These are phyloP conservation scores for Termitomyces sp. DNA, from an alignment of 768 basidiomycete genomes.

Conservation along the genomic window DNA sequence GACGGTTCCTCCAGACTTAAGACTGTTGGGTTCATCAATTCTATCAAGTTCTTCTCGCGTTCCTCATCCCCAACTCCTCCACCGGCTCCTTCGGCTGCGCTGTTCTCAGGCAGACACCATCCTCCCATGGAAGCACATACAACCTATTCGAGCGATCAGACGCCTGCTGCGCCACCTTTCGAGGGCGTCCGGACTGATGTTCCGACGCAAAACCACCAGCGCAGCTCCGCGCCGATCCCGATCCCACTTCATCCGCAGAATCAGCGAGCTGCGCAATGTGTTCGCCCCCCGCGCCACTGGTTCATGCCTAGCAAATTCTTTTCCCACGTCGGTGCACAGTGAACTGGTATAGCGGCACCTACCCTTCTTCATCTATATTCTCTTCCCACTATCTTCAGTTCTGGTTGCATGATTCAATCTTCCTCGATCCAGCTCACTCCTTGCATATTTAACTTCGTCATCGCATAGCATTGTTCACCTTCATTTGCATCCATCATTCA, in stretches of 20 bases:
- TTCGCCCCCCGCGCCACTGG: conserved; percentile 47
- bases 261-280: conserved; percentile 14
- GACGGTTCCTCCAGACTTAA: conserved; percentile 24
- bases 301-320: conserved; percentile 52
- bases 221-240: conserved; percentile 15
- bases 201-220: conserved; percentile 18
- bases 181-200: conserved; percentile 27
- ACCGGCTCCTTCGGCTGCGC: conserved; percentile 26
- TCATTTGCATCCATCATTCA: conserved; percentile 12
- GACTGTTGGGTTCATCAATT: conserved; percentile 33
- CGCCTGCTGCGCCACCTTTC: conserved; percentile 32
- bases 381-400: neutral
- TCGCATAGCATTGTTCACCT: conserved; percentile 11
- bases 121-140: conserved; percentile 25
- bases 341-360: conserved; percentile 7
- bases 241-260: conserved; percentile 25
- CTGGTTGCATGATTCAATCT: neutral
- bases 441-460: conserved; percentile 1
- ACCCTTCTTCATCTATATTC: neutral
- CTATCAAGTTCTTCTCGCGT: conserved; percentile 48
- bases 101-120: conserved; percentile 23
- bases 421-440: neutral
- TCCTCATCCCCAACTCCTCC: conserved; percentile 41
- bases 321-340: conserved; percentile 33
- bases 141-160: conserved; percentile 34